These are phyloP conservation scores for Immersiporthe knoxdaviesiana DNA, from an alignment of 2,329 filamentous ascomycete genomes.

Conservation along the genomic window DNA sequence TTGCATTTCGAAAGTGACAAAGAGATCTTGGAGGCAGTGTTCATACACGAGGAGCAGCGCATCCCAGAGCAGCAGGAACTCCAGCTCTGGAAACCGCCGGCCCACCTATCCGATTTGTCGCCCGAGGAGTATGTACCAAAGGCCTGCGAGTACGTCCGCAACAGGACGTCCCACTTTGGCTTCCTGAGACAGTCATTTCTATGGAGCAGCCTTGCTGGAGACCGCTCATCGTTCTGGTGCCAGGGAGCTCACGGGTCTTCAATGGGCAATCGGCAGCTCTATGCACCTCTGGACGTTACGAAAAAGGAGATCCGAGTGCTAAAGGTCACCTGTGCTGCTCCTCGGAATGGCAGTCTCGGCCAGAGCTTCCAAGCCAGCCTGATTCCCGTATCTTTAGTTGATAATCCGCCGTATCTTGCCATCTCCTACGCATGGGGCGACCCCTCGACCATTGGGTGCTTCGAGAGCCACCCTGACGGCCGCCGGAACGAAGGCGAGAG, in stretches of 20 bases:
- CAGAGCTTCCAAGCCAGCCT: neutral
- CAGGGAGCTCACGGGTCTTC: neutral
- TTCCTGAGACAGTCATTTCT: neutral
- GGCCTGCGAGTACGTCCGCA: neutral
- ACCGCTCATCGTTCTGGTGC: neutral
- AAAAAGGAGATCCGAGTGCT: neutral
- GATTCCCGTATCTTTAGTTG: conserved; percentile 12
- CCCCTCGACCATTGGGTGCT: neutral
- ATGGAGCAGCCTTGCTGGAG: neutral
- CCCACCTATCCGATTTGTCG: neutral
- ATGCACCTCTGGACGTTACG: neutral
- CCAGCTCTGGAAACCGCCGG: neutral
- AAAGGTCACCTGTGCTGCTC: neutral
- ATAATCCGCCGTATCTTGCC: conserved; percentile 10
- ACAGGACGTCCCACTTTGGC: neutral
- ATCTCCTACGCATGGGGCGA: conserved; percentile 23
- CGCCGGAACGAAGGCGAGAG: neutral
- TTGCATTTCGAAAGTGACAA: neutral
- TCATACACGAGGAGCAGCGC: neutral
- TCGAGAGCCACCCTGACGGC: neutral
- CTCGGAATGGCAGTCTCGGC: neutral
- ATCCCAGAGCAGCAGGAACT: neutral
- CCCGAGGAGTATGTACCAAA: neutral
- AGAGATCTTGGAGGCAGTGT: neutral
- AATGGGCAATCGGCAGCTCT: neutral